Conservation (phyloP, 345 rosid species). For the Syzygium aromaticum region DNA sequence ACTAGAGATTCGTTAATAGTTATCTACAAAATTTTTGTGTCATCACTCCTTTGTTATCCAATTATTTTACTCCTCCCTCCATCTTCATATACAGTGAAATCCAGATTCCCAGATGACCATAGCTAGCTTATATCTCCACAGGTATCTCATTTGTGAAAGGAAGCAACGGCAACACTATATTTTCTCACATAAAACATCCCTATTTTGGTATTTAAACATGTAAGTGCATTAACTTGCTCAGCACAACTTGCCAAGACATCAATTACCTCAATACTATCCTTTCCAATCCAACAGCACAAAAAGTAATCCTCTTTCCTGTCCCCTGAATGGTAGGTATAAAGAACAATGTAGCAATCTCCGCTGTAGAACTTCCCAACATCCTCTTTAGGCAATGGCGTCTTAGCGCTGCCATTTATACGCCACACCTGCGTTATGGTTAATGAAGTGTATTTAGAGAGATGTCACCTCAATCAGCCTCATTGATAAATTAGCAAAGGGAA, state of each 20-base stretch:
- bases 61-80: not conserved
- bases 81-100: not conserved
- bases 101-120: not conserved
- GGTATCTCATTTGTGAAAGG: not conserved
- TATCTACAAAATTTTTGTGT: not conserved
- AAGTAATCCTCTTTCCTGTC: constrained; percentile 96
- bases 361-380: constrained; percentile 87
- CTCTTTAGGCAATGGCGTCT: constrained; percentile 66
- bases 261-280: constrained; percentile 79
- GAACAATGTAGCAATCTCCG: constrained; percentile 92
- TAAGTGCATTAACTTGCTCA: not conserved
- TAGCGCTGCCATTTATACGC: constrained; percentile 75
- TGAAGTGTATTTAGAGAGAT: not conserved
- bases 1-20: not conserved
- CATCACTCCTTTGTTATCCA: not conserved
- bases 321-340: constrained; percentile 84
- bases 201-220: not conserved
- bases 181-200: not conserved
- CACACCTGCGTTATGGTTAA: constrained; percentile 53
- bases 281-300: constrained; percentile 93
- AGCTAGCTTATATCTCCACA: not conserved
- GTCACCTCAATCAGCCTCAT: not conserved
- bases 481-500: not conserved
- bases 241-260: constrained; percentile 1
- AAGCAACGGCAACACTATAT: not conserved